These are phyloP conservation scores for Candida ulmi DNA, from an alignment of 805 yeast genomes.

Conservation along the genomic window DNA sequence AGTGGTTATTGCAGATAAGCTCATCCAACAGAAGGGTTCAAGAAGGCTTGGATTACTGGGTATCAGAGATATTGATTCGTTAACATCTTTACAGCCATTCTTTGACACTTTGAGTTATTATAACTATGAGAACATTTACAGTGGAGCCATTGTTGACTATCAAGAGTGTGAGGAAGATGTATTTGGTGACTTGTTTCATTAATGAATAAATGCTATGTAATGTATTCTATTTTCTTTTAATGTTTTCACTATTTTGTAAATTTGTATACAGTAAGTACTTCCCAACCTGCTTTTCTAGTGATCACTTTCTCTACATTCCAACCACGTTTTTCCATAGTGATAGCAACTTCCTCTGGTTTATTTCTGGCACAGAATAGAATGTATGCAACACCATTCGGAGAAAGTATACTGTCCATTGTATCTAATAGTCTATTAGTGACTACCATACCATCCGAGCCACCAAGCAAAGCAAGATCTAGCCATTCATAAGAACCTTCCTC, in stretches of 20 bases:
- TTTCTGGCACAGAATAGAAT: slow-evolving; percentile 90
- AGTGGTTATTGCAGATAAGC: slow-evolving; percentile 11
- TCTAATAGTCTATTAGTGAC: slow-evolving; percentile 65
- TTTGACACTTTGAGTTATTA: slow-evolving; percentile 60
- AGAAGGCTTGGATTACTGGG: slow-evolving; percentile 31
- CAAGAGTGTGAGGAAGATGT: slow-evolving; percentile 51
- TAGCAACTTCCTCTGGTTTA: slow-evolving; percentile 59
- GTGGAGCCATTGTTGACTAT: slow-evolving; percentile 37
- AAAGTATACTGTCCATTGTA: slow-evolving; percentile 44
- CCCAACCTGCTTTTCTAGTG: slow-evolving; percentile 92
- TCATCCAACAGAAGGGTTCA: slow-evolving; percentile 23
- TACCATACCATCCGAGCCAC: slow-evolving; percentile 89
- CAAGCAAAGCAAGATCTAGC: slow-evolving; percentile 86
- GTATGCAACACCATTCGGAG: slow-evolving; percentile 69
- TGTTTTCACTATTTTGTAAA: too few species aligned
- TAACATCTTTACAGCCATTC: slow-evolving; percentile 52
- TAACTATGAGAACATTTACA: slow-evolving; percentile 61
- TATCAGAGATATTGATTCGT: slow-evolving; percentile 30
- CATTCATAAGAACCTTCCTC: slow-evolving; percentile 50
- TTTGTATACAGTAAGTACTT: slow-evolving; percentile 70
- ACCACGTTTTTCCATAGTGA: slow-evolving; percentile 36
- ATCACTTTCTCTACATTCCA: slow-evolving; percentile 56
- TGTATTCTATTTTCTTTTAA: slow-evolving; percentile 5
- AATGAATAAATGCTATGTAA: neutral
- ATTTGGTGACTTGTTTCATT: slow-evolving; percentile 46